Conservation (phyloP, 176 grass and related monocot species). For the Panicum miliaceum region DNA sequence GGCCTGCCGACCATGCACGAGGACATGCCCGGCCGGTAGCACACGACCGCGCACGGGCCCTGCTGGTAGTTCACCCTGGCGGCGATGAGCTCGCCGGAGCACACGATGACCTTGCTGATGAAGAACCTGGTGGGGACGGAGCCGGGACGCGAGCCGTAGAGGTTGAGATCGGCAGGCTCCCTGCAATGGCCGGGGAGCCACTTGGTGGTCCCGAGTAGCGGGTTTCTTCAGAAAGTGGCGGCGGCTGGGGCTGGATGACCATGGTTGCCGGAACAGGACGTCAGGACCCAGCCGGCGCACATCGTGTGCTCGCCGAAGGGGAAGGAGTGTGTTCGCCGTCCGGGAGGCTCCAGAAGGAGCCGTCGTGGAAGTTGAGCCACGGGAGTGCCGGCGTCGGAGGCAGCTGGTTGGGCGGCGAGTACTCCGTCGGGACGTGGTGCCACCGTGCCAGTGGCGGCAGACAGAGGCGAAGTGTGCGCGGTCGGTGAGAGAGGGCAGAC, state of each 20-base stretch:
- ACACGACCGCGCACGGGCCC: background rate
- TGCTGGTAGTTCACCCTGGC: rapidly evolving
- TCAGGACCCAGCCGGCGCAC: background rate
- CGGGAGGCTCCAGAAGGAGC: background rate
- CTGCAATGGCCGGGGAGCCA: background rate
- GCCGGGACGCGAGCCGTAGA: background rate
- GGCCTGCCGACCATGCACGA: background rate
- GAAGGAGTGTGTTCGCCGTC: conserved; percentile 5
- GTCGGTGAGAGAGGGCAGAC: background rate
- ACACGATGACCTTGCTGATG: background rate
- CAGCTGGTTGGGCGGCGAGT: background rate
- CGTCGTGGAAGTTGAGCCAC: background rate
- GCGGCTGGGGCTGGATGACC: background rate
- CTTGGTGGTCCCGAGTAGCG: background rate
- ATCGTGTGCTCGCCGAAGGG: no score
- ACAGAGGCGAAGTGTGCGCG: background rate
- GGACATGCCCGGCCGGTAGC: background rate
- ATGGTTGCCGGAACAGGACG: background rate
- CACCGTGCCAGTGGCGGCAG: conserved; percentile 1
- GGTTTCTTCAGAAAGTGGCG: background rate
- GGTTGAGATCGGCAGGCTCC: background rate
- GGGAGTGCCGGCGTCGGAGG: background rate
- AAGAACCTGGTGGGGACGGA: background rate
- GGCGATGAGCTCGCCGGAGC: background rate
- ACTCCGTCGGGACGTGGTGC: background rate